phyloP scores from a whole-genome alignment of 495 filamentous ascomycete genomes.

The Podospora comata region DNA sequence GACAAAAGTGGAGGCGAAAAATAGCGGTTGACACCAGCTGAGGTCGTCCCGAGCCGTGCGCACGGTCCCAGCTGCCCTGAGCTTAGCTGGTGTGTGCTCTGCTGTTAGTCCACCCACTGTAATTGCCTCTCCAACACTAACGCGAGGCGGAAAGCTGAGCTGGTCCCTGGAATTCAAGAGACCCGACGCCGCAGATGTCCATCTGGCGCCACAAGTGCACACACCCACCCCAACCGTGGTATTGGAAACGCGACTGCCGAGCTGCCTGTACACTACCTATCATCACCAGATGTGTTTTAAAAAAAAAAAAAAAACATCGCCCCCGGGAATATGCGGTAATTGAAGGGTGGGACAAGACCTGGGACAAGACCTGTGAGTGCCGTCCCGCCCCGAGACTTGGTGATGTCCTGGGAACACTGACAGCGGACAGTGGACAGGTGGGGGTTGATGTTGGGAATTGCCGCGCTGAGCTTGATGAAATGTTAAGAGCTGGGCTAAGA shows the following conservation, averaged over 20 bases:
- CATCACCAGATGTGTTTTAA: too few species aligned
- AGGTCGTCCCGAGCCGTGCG: background rate
- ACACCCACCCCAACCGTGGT: conserved; percentile 4
- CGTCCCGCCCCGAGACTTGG: conserved; percentile 1
- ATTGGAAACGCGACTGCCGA: conserved; percentile 6
- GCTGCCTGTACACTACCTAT: background rate
- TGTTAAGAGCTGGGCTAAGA: background rate
- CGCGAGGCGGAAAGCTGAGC: background rate
- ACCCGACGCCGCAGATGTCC: background rate
- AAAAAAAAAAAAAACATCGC: too few species aligned
- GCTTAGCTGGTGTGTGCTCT: background rate
- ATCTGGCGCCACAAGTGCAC: background rate
- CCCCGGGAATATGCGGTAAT: background rate
- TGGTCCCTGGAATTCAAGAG: background rate
- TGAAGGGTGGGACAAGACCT: background rate
- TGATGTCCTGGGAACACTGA: background rate
- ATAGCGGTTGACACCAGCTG: background rate
- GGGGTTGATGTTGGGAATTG: conserved; percentile 1
- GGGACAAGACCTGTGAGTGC: conserved; percentile 1
- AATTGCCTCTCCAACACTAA: background rate
- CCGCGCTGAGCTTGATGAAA: background rate
- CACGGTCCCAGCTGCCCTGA: background rate
- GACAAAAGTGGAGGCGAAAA: background rate
- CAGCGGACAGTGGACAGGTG: background rate
- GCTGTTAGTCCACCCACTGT: background rate